Base-by-base conservation (phyloP, 2,329 filamentous ascomycete species). In the Botrytis medusae region DNA sequence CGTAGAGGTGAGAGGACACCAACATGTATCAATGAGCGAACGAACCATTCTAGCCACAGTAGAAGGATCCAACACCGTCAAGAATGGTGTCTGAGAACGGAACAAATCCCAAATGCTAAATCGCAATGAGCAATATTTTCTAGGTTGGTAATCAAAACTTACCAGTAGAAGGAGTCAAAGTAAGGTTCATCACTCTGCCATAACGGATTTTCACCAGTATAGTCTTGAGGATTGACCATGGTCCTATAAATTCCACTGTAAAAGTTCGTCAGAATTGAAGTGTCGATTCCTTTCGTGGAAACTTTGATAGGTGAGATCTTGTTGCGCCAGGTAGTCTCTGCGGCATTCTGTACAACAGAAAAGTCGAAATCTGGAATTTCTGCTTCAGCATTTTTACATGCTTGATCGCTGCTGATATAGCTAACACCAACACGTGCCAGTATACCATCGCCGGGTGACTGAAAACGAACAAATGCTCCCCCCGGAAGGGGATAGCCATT, bases 351-450 rank as follows among this genome's bases (percentile, higher is more conserved):
- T 0, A 89, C 85, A 2, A 77, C 80, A 2, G 88, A 83, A 75
- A 94, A 93, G 78, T 92, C 87, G 88, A 4, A 89, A 88, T 86
- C 80, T 0, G 92, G 89, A 29, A 93, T 91, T 77, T 94, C 92
- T 0, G 79, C 81, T 80, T 93, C 90, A 0, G 89, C 92, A 79
- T 90, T 92, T 12, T 84, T 80, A 78, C 92, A 94, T 0, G 92
- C 92, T 80, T 90, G 87, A 1, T 87, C 84, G 7, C 84, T 83
- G 79, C 88, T 91, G 77, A 93, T 89, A 80, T 93, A 91, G 77
- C 91, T 93, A 18, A 92, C 84, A 0, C 91, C 91, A 10, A 92
- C 89, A 65, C 92, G 86, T 16, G 87, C 91, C 14, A 87, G 80
- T 34, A 94, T 86, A 1, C 86, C 85, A 2, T 83, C 82, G 51